A percentile compares a stretch with the other conserved stretches of the same genome.
phyloP scores from a whole-genome alignment of 2,329 filamentous ascomycete genomes.

The Xylariaceae sp. region DNA sequence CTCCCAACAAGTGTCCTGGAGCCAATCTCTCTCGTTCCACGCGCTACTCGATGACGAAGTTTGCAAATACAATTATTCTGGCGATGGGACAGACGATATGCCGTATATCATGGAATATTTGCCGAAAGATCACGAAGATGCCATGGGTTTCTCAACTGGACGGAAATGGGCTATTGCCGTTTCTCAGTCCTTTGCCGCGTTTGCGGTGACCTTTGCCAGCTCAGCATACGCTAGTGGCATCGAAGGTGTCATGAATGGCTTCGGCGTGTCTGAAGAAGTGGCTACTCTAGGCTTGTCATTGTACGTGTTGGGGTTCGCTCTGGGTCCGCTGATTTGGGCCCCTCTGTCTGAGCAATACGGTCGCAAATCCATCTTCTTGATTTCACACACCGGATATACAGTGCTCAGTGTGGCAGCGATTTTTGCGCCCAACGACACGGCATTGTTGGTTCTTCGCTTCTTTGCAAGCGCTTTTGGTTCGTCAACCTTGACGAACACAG shows the following conservation, averaged over 20 bases:
- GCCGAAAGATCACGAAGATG: conserved; percentile 62
- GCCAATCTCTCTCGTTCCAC: neutral
- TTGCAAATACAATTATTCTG: conserved; percentile 32
- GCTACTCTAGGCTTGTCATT: conserved; percentile 47
- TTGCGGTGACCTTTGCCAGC: conserved; percentile 64
- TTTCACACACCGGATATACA: conserved; percentile 47
- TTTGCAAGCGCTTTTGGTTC: conserved; percentile 51
- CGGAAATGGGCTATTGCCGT: conserved; percentile 63
- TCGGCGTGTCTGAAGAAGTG: conserved; percentile 44
- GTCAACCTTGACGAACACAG: conserved; percentile 49
- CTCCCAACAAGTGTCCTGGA: neutral
- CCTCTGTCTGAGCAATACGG: conserved; percentile 52
- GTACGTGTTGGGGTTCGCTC: conserved; percentile 49
- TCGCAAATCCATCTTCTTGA: conserved; percentile 47
- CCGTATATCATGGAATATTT: conserved; percentile 66
- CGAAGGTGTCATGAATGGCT: conserved; percentile 47
- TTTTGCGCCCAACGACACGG: conserved; percentile 46
- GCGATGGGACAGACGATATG: conserved; percentile 59
- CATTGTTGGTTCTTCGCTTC: conserved; percentile 59
- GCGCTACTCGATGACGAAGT: neutral
- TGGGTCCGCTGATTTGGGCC: conserved; percentile 55
- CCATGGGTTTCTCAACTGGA: conserved; percentile 51
- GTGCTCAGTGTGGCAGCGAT: conserved; percentile 53
- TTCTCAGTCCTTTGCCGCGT: conserved; percentile 58
- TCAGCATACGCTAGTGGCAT: conserved; percentile 60